Evolutionary conservation across 352 stramenopile species (phyloP), one percentile per base, ranked within the genome.

Genomic region (Phytophthora pisi): DNA sequence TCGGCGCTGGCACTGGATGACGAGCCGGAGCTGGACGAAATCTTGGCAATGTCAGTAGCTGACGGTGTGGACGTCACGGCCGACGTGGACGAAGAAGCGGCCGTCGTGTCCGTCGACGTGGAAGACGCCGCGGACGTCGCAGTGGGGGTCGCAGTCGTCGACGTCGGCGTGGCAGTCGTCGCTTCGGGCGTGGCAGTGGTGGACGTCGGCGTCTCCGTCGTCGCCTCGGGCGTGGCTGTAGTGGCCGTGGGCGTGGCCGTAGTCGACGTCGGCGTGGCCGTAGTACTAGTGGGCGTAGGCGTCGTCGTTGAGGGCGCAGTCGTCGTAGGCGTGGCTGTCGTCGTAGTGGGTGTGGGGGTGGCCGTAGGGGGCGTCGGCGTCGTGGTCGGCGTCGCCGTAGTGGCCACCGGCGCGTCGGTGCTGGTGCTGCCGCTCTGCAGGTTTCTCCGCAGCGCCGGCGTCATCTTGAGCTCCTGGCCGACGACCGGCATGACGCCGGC

Each of bases 21-120:
- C 4, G 74, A 72, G n/a, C 57, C 61, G 0, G 71, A 69, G 8
- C 11, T 62, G 0, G 72, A 73, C 36, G 64, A 18, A 13, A 66
- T 20, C 20, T 20, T 11, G 0, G 66, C 38, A n/a, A 31, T 70
- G 0, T 69, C 58, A 2, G 64, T 71, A 18, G 57, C 46, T 26
- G 72, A 67, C 1, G 72, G 65, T 15, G 63, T 56, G 4, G 50
- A 24, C 7, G 70, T 65, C 11, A 55, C 34, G 7, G 60, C 7
- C 1, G 63, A 66, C 6, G 55, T 23, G 3, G 45, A 36, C 20
- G 43, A 47, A 0, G 75, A 56, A 6, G 66, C 50, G 3, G 78
- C 31, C 16, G 79, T 70, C 40, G 68, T 63, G 34, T 72, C 51
- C n/a, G 70, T 64, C 2, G 77, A 47, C 24, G 68, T 61, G 11